These are phyloP conservation scores for Acrasis kona DNA, from an alignment of 78 protist species.

Conservation along the genomic window DNA sequence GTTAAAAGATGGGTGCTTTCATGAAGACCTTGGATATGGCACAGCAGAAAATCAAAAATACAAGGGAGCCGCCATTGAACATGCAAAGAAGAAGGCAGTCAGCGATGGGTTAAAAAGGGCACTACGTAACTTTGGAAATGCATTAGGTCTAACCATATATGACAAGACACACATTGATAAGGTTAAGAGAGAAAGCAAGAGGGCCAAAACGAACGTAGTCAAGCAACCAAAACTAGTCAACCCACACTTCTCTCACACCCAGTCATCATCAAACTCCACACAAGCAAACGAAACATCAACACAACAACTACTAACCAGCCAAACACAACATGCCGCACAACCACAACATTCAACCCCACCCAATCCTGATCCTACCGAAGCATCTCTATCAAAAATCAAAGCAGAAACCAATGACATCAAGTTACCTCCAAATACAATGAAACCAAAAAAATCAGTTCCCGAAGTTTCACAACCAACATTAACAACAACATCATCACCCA, in stretches of 20 bases:
- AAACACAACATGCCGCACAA: too few relatives aligned
- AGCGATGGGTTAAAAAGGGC: slow-evolving; percentile 13
- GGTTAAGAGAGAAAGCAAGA: not conserved
- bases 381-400: too few relatives aligned
- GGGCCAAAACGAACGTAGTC: not conserved
- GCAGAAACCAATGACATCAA: too few relatives aligned
- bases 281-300: too few relatives aligned
- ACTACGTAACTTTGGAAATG: slow-evolving; percentile 1
- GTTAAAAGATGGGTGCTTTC: slow-evolving; percentile 4
- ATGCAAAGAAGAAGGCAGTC: slow-evolving; percentile 15
- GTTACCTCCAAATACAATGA: too few relatives aligned
- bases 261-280: too few relatives aligned
- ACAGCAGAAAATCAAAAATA: slow-evolving; percentile 1
- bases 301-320: too few relatives aligned
- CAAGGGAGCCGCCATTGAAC: not conserved
- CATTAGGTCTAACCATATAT: slow-evolving; percentile 8
- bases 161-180: not conserved
- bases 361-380: too few relatives aligned
- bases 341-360: too few relatives aligned
- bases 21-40: slow-evolving; percentile 6
- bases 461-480: too few relatives aligned
- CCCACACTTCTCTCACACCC: not conserved
- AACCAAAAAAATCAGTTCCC: too few relatives aligned
- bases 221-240: not conserved
- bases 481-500: too few relatives aligned